Conservation (phyloP, 176 grass and related monocot genomes). For the Dendrocalamus sinicus region DNA sequence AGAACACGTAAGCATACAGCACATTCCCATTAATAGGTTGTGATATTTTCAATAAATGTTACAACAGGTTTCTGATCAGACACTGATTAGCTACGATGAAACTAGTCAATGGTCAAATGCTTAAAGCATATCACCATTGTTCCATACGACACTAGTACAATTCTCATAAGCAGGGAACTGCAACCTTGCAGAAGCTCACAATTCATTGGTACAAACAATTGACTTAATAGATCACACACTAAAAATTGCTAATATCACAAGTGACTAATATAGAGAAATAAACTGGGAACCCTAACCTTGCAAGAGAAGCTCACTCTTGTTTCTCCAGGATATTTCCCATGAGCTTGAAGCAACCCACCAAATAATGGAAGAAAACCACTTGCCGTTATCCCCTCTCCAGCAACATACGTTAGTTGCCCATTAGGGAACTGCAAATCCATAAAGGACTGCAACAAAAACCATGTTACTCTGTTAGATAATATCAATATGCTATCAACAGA, state of each 20-base stretch:
- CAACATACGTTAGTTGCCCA: conserved; percentile 89
- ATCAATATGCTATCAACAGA: neutral
- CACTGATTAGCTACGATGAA: too few relatives aligned
- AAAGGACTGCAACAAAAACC: conserved; percentile 68
- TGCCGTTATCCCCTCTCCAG: conserved; percentile 84
- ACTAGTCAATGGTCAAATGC: neutral
- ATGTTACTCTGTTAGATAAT: conserved; percentile 4
- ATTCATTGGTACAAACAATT: too few relatives aligned
- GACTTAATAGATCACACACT: too few relatives aligned
- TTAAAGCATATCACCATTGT: neutral
- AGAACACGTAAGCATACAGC: neutral
- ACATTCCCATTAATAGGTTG: neutral
- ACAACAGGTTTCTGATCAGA: neutral
- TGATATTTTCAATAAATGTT: neutral
- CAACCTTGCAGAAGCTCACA: too few relatives aligned
- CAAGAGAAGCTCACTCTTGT: conserved; percentile 88
- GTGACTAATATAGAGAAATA: neutral
- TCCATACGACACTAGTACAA: too few relatives aligned
- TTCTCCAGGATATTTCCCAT: conserved; percentile 86
- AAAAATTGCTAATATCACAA: too few relatives aligned
- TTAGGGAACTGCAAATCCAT: conserved; percentile 98
- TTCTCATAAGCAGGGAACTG: too few relatives aligned
- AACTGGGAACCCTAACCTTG: conserved; percentile 61
- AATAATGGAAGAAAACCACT: conserved; percentile 83
- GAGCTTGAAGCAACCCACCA: conserved; percentile 91